Base-by-base conservation (phyloP, 768 basidiomycete genomes). In the Leccinum aurantiacum region DNA sequence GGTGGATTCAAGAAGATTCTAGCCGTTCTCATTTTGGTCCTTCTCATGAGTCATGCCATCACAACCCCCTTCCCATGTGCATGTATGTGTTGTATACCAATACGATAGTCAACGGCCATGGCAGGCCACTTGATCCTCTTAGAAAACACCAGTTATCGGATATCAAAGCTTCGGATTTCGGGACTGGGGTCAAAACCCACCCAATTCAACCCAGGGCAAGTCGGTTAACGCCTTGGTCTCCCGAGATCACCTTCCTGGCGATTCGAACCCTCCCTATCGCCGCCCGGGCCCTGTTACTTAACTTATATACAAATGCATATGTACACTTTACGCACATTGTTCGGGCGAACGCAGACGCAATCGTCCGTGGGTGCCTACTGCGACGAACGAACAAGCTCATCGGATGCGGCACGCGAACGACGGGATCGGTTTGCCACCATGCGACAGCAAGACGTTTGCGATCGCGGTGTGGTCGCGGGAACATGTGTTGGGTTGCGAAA, bases 391-490 rank as follows among this genome's bases (percentile, higher is more conserved):
- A 35, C 47, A 22, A 37, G 31, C 48, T 53, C 63, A 35, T 35
- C 33, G 33, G 63, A 63, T 44, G 29, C 9, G 56, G 13, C 25
- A 38, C 57, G 41, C 29, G 41, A 35, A 54, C 46, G 61, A 61
- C 55, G 59, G 66, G 56, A 57, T 61, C 63, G 33, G 31, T 33
- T 62, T 53, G 44, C 61, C 63, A 59, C 58, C 53, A 48, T 60
- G 63, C 59, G 63, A 60, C 58, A 35, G 13, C 10, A 33, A 24
- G 51, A 54, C 60, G 38, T 25, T 46, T 62, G 60, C 56, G 65
- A 70, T 70, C 69, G 69, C 69, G 69, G 59, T 64, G 41, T 57
- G 52, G 65, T 69, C 70, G 69, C 69, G 53, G 65, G 67, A 69
- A 69, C 65, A 37, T 49, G 57, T 52, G 57, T 60, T 8, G 17